A percentile compares a stretch with the other conserved stretches of the same genome.
These are phyloP conservation scores for Imleria badia DNA, from an alignment of 768 basidiomycete species.

Conservation along the genomic window DNA sequence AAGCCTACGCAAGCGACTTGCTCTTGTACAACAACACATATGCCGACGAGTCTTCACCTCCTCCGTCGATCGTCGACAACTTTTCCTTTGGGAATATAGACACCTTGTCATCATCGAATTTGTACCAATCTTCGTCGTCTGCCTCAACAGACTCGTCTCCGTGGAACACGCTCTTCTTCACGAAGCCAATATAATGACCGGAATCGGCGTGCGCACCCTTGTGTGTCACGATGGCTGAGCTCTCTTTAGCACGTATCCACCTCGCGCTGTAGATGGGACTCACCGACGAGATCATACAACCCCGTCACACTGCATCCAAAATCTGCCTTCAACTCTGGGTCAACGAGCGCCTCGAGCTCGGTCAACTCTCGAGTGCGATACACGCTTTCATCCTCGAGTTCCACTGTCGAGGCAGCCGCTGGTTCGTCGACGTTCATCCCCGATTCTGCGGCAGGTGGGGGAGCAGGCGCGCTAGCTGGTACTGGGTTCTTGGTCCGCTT, in stretches of 20 bases:
- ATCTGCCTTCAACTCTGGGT: slow-evolving; percentile 62
- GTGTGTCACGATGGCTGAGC: slow-evolving; percentile 92
- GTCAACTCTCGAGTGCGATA: slow-evolving; percentile 63
- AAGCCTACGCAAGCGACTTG: slow-evolving; percentile 42
- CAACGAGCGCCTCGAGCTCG: slow-evolving; percentile 64
- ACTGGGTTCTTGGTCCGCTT: slow-evolving; percentile 59
- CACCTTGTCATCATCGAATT: slow-evolving; percentile 96
- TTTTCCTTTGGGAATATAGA: slow-evolving; percentile 84
- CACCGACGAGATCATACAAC: slow-evolving; percentile 89
- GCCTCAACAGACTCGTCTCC: too few relatives aligned
- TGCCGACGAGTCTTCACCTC: slow-evolving; percentile 86
- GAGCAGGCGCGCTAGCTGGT: slow-evolving; percentile 14
- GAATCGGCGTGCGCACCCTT: slow-evolving; percentile 95
- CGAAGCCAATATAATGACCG: slow-evolving; percentile 94
- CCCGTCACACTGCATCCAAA: slow-evolving; percentile 75
- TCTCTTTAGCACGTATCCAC: background rate
- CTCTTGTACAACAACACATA: slow-evolving; percentile 87
- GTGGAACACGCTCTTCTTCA: slow-evolving; percentile 73
- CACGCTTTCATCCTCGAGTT: slow-evolving; percentile 61
- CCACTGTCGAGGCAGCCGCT: slow-evolving; percentile 20
- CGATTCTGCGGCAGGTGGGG: slow-evolving; percentile 21
- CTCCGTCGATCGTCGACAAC: slow-evolving; percentile 81
- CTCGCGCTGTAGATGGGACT: slow-evolving; percentile 28
- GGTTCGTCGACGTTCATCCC: slow-evolving; percentile 51
- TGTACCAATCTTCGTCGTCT: slow-evolving; percentile 87